Percentiles rank a stretch among this genome's conserved stretches.
Conservation (phyloP, 192 early-diverging fungal genomes). For the Haplosporangium gracile region DNA sequence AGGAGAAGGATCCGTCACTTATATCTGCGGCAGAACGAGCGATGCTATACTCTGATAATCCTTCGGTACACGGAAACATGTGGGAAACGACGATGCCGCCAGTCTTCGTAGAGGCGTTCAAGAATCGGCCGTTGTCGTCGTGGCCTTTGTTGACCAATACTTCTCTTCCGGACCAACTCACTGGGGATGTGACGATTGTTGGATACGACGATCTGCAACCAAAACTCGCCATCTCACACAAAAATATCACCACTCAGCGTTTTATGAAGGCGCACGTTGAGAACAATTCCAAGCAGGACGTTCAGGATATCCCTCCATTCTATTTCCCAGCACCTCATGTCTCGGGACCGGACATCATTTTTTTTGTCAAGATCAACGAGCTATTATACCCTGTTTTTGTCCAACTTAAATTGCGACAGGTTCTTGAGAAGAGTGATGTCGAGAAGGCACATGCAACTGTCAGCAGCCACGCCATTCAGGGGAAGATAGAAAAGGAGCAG, state of each 20-base stretch:
- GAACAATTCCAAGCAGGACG: slow-evolving; percentile 16
- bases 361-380: slow-evolving; percentile 21
- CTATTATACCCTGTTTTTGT: background rate
- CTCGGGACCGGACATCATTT: slow-evolving; percentile 39
- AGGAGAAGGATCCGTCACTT: slow-evolving; percentile 29
- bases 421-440: slow-evolving; percentile 13
- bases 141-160: slow-evolving; percentile 30
- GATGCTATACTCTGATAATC: slow-evolving; percentile 17
- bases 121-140: slow-evolving; percentile 21
- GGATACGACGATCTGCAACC: slow-evolving; percentile 21
- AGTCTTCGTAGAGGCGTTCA: slow-evolving; percentile 36
- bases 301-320: slow-evolving; percentile 33
- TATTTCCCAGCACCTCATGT: slow-evolving; percentile 38
- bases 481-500: slow-evolving; percentile 28
- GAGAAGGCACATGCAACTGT: slow-evolving; percentile 30
- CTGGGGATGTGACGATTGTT: slow-evolving; percentile 29
- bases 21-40: slow-evolving; percentile 23
- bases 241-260: slow-evolving; percentile 19
- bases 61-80: slow-evolving; percentile 31
- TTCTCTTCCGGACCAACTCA: slow-evolving; percentile 17
- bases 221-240: slow-evolving; percentile 30
- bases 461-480: slow-evolving; percentile 17
- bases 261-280: slow-evolving; percentile 36
- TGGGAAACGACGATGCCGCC: slow-evolving; percentile 39
- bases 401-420: slow-evolving; percentile 24